phyloP scores from a whole-genome alignment of 805 yeast genomes.

The Saturnispora halmiae region DNA sequence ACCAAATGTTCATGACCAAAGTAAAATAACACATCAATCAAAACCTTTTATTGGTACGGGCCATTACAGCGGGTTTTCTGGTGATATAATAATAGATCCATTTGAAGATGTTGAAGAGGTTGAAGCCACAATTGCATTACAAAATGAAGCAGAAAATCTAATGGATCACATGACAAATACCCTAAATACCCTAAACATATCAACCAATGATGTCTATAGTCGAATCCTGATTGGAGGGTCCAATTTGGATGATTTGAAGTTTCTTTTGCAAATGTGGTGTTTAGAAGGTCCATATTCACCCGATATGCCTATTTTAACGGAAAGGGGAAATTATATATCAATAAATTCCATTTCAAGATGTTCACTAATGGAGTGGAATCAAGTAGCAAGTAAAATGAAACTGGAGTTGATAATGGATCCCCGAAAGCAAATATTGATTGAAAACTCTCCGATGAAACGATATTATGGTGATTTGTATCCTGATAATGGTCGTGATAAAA shows the following conservation, averaged over 20 bases:
- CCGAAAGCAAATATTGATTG: neutral
- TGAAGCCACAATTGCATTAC: neutral
- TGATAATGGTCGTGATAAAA: conserved; percentile 13
- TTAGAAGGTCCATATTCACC: conserved; percentile 12
- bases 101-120: neutral
- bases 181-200: conserved; percentile 9
- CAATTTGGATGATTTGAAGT: conserved; percentile 6
- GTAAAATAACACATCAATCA: neutral
- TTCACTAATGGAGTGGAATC: conserved; percentile 5
- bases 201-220: neutral
- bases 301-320: neutral
- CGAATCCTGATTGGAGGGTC: conserved; percentile 4
- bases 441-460: conserved; percentile 13
- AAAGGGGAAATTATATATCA: neutral
- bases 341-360: conserved; percentile 2
- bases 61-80: conserved; percentile 9
- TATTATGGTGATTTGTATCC: conserved; percentile 15
- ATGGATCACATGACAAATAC: conserved; percentile 9
- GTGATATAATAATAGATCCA: neutral
- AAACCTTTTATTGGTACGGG: conserved; percentile 7
- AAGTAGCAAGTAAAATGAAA: conserved; percentile 1
- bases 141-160: neutral
- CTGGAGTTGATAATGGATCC: neutral
- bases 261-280: conserved; percentile 12
- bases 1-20: neutral